Conservation (phyloP, 495 filamentous ascomycete genomes). For the Aspergillus haitiensis region DNA sequence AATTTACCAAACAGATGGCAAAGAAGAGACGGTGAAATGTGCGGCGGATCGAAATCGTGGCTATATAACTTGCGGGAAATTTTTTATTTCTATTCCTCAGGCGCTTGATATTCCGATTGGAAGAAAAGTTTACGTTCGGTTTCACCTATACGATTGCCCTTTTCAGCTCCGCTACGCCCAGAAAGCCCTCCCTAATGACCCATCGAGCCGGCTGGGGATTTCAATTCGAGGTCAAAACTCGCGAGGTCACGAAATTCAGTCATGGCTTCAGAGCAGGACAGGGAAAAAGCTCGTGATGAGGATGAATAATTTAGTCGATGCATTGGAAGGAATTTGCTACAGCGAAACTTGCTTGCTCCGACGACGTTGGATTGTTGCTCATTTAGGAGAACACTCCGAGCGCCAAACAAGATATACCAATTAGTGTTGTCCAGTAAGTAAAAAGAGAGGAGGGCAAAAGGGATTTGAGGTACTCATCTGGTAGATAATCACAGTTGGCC, state of each 20-base stretch:
- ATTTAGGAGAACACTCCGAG: background rate
- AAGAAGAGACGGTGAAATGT: background rate
- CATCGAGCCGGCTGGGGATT: background rate
- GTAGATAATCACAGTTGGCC: too few relatives aligned
- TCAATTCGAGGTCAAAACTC: background rate
- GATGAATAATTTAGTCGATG: background rate
- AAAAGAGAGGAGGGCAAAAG: too few relatives aligned
- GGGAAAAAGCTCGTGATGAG: background rate
- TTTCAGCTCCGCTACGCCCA: background rate
- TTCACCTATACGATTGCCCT: background rate
- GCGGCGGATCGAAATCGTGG: background rate
- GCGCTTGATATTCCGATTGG: background rate
- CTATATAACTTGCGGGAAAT: background rate
- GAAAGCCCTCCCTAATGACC: background rate
- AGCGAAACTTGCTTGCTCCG: background rate
- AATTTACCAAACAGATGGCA: background rate
- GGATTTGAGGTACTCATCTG: too few relatives aligned
- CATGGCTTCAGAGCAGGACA: background rate
- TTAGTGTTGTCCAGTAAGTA: too few relatives aligned
- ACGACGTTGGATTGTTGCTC: constrained; percentile 1
- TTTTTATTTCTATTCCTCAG: background rate
- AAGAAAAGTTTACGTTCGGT: background rate
- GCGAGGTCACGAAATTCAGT: background rate
- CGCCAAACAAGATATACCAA: background rate
- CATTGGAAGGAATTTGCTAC: background rate